Conservation (phyloP, 352 stramenopile genomes). For the Globisporangium abappressorium region DNA sequence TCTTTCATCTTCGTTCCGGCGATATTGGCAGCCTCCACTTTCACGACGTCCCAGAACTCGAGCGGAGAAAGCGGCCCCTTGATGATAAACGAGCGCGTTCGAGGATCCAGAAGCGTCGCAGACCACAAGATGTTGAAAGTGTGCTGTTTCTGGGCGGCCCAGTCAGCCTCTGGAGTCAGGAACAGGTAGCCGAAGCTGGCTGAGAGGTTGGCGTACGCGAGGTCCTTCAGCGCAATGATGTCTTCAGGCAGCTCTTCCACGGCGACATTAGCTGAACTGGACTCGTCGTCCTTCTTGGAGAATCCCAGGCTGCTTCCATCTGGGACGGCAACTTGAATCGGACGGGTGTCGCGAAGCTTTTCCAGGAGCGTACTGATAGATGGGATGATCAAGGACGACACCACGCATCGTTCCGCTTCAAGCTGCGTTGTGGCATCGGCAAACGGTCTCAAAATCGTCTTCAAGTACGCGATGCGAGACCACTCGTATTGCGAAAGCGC, state of each 20-base stretch:
- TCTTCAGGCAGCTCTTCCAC: conserved; percentile 48
- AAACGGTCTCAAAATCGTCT: conserved; percentile 65
- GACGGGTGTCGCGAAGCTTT: conserved; percentile 39
- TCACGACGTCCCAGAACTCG: conserved; percentile 73
- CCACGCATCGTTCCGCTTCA: conserved; percentile 51
- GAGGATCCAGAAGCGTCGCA: conserved; percentile 67
- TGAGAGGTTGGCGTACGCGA: conserved; percentile 52
- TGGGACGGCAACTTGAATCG: background rate
- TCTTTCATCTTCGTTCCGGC: conserved; percentile 50
- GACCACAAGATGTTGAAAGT: conserved; percentile 71
- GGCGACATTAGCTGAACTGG: background rate
- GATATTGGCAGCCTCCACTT: conserved; percentile 51
- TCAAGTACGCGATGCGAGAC: conserved; percentile 57
- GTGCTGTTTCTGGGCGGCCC: conserved; percentile 37
- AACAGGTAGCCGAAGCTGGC: conserved; percentile 64
- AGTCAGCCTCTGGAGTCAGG: conserved; percentile 33
- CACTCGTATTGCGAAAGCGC: conserved; percentile 70
- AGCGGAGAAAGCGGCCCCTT: conserved; percentile 55
- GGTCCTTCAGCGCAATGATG: conserved; percentile 55
- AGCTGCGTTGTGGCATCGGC: conserved; percentile 58
- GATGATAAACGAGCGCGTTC: conserved; percentile 73
- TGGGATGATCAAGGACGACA: conserved; percentile 67
- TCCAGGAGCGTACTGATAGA: conserved; percentile 68
- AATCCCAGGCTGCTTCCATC: background rate
- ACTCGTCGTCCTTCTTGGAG: background rate